phyloP scores from a whole-genome alignment of 805 yeast species.

The Saccharomycopsis capsularis region DNA sequence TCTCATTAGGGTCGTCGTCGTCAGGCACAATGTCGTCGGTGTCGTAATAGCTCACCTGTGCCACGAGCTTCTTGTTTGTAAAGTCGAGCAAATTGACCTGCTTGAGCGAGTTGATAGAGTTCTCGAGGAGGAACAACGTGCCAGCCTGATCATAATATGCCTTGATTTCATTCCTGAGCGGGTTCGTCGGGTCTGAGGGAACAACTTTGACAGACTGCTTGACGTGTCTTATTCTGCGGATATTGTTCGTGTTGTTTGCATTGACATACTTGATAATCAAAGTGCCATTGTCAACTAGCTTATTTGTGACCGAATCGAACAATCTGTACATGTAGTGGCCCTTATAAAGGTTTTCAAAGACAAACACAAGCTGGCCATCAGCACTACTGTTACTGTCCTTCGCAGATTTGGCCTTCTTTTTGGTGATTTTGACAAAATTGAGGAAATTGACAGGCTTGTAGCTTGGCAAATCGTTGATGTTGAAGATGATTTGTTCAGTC shows the following conservation, averaged over 20 bases:
- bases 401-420: neutral
- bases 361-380: neutral
- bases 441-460: neutral
- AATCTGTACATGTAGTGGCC: neutral
- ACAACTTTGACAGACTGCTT: neutral
- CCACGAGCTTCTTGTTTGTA: neutral
- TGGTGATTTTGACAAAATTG: neutral
- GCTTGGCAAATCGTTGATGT: conserved; percentile 5
- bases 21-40: conserved; percentile 1
- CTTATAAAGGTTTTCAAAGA: neutral
- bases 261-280: neutral
- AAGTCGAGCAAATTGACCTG: neutral
- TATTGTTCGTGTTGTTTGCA: no score
- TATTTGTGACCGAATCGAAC: neutral
- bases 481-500: conserved; percentile 1
- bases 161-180: no score
- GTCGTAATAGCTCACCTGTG: neutral
- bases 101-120: neutral
- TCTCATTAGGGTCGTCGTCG: neutral
- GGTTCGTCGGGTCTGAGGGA: neutral
- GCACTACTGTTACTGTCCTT: no score
- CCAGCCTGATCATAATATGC: neutral
- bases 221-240: no score
- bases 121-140: no score
- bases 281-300: neutral